Percentiles rank a stretch among this genome's conserved stretches.
phyloP scores from a whole-genome alignment of 306 rosid genomes.

The Neltuma alba region DNA sequence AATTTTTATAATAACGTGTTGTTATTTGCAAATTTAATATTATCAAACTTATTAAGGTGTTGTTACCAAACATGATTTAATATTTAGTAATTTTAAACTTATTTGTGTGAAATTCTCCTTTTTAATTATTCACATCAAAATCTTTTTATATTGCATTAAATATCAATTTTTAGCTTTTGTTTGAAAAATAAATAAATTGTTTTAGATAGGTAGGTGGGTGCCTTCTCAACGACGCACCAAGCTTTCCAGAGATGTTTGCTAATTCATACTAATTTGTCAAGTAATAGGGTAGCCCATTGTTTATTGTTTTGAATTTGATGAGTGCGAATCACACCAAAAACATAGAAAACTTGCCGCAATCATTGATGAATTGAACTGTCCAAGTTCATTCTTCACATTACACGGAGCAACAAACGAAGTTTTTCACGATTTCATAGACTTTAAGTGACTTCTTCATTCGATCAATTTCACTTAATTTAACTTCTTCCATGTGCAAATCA shows the following conservation, averaged over 20 bases:
- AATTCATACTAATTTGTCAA: background rate
- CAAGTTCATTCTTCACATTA: background rate
- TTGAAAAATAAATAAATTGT: background rate
- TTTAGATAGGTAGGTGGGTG: background rate
- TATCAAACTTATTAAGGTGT: no score
- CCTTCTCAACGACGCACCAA: background rate
- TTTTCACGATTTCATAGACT: no score
- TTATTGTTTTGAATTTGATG: background rate
- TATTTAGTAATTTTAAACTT: no score
- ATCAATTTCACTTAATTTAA: no score
- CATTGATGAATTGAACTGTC: background rate
- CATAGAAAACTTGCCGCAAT: background rate
- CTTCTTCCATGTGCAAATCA: background rate
- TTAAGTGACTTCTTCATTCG: background rate
- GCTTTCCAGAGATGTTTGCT: background rate
- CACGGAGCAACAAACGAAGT: background rate
- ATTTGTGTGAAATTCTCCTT: no score
- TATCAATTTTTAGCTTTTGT: no score
- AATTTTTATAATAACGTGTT: no score
- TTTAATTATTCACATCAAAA: background rate
- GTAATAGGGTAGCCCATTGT: background rate
- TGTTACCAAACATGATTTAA: no score
- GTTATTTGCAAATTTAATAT: no score
- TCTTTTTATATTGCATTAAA: background rate
- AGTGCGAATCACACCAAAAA: background rate